phyloP scores from a whole-genome alignment of 306 rosid species.

The Dicorynia guianensis region DNA sequence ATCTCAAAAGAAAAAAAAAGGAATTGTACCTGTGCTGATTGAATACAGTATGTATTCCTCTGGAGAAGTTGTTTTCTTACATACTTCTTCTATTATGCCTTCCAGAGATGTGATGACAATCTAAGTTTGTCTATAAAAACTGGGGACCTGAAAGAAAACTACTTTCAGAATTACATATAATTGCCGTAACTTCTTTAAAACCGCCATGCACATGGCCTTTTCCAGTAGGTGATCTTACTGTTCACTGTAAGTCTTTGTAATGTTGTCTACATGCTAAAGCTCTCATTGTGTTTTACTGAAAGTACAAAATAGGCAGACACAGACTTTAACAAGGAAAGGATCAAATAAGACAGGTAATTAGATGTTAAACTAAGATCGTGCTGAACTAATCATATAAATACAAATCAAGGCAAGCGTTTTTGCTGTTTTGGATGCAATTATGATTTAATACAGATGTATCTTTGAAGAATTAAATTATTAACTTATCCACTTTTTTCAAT shows the following conservation, averaged over 20 bases:
- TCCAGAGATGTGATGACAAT: background rate
- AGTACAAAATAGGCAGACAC: too few relatives aligned
- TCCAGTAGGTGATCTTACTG: background rate
- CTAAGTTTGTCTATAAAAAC: too few relatives aligned
- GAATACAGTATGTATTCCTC: slow-evolving; percentile 6
- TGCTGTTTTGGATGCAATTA: slow-evolving; percentile 6
- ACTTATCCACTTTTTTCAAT: too few relatives aligned
- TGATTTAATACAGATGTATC: background rate
- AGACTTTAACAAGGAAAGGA: too few relatives aligned
- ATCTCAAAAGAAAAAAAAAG: too few relatives aligned
- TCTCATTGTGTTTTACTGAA: background rate
- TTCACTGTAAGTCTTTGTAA: background rate
- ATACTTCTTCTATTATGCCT: background rate
- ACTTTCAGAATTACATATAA: background rate
- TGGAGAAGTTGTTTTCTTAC: background rate
- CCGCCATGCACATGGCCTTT: background rate
- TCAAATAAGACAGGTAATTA: too few relatives aligned
- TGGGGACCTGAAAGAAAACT: background rate
- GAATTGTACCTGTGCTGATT: too few relatives aligned
- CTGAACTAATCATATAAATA: background rate
- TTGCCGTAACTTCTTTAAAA: background rate
- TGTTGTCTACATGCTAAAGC: background rate
- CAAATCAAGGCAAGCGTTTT: background rate
- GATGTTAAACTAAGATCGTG: background rate
- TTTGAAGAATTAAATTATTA: too few relatives aligned